phyloP scores from a whole-genome alignment of 768 basidiomycete species.

The Sporobolomyces roseus region DNA sequence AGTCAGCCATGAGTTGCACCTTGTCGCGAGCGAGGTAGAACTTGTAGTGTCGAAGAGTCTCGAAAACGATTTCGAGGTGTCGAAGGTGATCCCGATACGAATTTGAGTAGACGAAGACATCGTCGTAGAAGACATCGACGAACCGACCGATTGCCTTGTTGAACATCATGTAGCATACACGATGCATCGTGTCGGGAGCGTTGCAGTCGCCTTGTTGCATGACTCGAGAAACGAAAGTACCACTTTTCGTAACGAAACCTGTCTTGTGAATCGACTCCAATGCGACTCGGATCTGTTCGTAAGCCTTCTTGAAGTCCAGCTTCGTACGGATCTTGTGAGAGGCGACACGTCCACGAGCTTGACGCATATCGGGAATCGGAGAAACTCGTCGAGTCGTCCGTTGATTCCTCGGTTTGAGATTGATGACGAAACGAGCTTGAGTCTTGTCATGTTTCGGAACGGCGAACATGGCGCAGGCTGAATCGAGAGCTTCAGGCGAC shows the following conservation, averaged over 20 bases:
- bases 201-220: constrained; percentile 56
- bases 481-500: constrained; percentile 16
- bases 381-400: background rate
- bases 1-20: constrained; percentile 46
- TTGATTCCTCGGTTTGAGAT: constrained; percentile 9
- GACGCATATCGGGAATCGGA: constrained; percentile 18
- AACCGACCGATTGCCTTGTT: constrained; percentile 50
- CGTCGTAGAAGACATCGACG: constrained; percentile 55
- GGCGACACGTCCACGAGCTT: background rate
- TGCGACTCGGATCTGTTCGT: constrained; percentile 51
- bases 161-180: constrained; percentile 49
- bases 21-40: constrained; percentile 50
- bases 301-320: constrained; percentile 52
- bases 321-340: constrained; percentile 47
- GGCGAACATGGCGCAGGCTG: constrained; percentile 16
- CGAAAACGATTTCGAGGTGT: constrained; percentile 48
- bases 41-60: constrained; percentile 43
- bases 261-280: constrained; percentile 47
- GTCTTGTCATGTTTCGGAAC: constrained; percentile 17
- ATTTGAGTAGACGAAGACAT: constrained; percentile 55
- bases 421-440: constrained; percentile 16
- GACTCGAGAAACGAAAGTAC: constrained; percentile 51
- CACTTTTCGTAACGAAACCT: constrained; percentile 50
- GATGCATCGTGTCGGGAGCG: constrained; percentile 54
- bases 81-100: constrained; percentile 48